Conservation (phyloP, 371 early-diverging fungal genomes). For the Actinomucor elegans region DNA sequence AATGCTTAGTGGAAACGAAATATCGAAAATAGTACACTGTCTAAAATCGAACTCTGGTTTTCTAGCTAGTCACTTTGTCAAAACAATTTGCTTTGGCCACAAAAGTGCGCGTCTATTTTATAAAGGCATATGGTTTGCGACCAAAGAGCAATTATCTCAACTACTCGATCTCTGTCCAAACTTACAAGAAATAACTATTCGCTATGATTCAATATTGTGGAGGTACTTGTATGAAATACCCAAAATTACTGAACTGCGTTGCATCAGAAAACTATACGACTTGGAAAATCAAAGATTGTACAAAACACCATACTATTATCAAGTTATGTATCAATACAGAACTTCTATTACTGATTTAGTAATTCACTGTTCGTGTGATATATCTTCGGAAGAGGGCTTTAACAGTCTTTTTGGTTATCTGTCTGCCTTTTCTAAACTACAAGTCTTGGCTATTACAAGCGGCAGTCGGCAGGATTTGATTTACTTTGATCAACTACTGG, state of each 20-base stretch:
- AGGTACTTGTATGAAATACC: neutral
- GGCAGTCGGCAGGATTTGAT: neutral
- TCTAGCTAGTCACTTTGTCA: neutral
- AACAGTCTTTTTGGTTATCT: neutral
- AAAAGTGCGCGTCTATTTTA: no score
- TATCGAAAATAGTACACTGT: neutral
- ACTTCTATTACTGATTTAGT: neutral
- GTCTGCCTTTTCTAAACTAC: neutral
- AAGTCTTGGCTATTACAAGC: neutral
- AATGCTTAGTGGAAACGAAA: neutral
- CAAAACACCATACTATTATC: neutral
- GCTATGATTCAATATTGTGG: no score
- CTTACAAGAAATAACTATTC: no score
- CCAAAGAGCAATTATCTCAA: no score
- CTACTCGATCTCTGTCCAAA: no score
- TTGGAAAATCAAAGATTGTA: neutral
- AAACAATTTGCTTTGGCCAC: neutral
- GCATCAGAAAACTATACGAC: neutral
- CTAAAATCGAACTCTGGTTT: no score
- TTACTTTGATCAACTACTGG: neutral
- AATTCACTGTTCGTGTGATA: neutral
- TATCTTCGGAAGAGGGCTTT: neutral
- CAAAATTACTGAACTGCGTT: neutral
- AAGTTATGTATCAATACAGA: neutral
- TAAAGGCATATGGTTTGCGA: no score